Evolutionary conservation across 2,329 filamentous ascomycete species (phyloP).

Genomic region (Ceratocystis eucalypticola): DNA sequence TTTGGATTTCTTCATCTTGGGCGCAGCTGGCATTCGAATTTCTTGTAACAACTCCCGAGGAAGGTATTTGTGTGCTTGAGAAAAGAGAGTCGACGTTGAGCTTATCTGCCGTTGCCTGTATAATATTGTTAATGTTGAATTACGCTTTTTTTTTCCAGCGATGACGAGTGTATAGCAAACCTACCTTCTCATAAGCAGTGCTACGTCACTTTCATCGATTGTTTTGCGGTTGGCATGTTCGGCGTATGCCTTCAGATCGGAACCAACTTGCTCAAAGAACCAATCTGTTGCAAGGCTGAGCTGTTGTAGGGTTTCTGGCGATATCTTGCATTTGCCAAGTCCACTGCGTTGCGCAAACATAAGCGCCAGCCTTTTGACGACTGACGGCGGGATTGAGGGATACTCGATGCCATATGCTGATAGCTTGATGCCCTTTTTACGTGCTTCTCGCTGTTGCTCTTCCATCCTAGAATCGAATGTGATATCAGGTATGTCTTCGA

Average conservation of each 20-base stretch:
- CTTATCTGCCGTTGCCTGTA: conserved; percentile 65
- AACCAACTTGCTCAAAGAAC: conserved; percentile 80
- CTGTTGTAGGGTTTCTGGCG: conserved; percentile 57
- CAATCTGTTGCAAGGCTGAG: conserved; percentile 74
- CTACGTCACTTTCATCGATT: conserved; percentile 73
- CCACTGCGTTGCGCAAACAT: conserved; percentile 56
- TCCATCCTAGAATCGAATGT: conserved; percentile 10
- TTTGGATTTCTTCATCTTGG: conserved; percentile 36
- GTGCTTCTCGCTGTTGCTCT: conserved; percentile 19
- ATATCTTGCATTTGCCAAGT: conserved; percentile 53
- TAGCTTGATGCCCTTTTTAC: conserved; percentile 38
- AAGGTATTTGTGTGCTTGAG: conserved; percentile 69
- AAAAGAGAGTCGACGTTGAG: conserved; percentile 61
- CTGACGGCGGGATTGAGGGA: conserved; percentile 55
- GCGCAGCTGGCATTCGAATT: conserved; percentile 54
- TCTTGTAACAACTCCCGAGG: conserved; percentile 74
- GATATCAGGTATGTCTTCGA: conserved; percentile 9
- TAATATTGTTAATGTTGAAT: conserved; percentile 24
- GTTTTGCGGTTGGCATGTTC: conserved; percentile 70
- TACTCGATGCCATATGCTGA: conserved; percentile 65
- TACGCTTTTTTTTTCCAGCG: not conserved
- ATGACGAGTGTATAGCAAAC: conserved; percentile 25
- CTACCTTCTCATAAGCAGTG: conserved; percentile 72
- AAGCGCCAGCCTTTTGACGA: conserved; percentile 61
- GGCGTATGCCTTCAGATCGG: conserved; percentile 68